Evolutionary conservation across 2,329 filamentous ascomycete species (phyloP), one percentile per base, ranked within the genome.

Genomic region (Colletotrichum navitas): DNA sequence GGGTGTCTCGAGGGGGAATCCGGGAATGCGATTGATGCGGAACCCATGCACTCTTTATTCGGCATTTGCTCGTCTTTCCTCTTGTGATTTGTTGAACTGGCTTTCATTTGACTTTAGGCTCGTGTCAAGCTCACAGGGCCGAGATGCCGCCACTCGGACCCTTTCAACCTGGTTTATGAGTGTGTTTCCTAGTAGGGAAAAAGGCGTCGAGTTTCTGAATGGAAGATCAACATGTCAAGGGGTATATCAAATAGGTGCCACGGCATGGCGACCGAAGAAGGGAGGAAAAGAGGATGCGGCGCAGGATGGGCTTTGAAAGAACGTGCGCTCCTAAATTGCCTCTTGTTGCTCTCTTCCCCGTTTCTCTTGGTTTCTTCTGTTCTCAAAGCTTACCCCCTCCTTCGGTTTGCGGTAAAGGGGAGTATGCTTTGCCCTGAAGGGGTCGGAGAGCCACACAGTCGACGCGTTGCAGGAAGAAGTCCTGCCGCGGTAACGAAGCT

Each of bases 21-120:
- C 18, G 24, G 34, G 26, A 47, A 32, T 63, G 29, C 6, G 34
- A 51, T 8, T n/a, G 39, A 26, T 34, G 69, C 24, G 65, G 69
- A 60, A 69, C 69, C 65, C 59, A 64, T 72, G 59, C 68, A 72
- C 45, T 69, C 68, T 60, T 72, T 68, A 72, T 72, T 29, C 47
- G 51, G 45, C 21, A 54, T 36, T 59, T 47, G 58, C 61, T 52
- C 26, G 52, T n/a, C 54, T 29, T 43, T 49, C 34, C n/a, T 21
- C n/a, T 54, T 21, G 14, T 45, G 24, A 24, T 32, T 6, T 62
- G 39, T n/a, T 34, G 11, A 36, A 11, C 8, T 18, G 11, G 24
- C 34, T 29, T 32, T 63, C 34, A 68, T 64, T 63, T 68, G 47
- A 68, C 69, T 69, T 68, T 32, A 55, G 45, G 65, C 69, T 69